phyloP scores from a whole-genome alignment of 2,329 filamentous ascomycete species.

The Huntiella moniliformis region DNA sequence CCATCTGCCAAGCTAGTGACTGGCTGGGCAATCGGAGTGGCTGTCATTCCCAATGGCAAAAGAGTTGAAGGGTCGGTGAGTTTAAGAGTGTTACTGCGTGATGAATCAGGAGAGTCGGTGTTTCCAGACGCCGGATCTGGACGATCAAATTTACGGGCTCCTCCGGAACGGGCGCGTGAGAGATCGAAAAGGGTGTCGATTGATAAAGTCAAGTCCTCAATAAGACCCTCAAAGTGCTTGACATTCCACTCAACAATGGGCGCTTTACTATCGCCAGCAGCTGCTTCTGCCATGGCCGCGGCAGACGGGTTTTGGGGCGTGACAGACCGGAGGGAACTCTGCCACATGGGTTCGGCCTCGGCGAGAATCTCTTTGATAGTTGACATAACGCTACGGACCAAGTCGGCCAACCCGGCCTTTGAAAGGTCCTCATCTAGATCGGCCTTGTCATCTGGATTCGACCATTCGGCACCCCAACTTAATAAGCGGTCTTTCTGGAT shows the following conservation, averaged over 20 bases:
- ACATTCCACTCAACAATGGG: constrained; percentile 48
- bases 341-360: constrained; percentile 56
- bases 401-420: constrained; percentile 55
- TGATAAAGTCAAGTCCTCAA: constrained; percentile 54
- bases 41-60: constrained; percentile 22
- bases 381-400: constrained; percentile 59
- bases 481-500: constrained; percentile 66
- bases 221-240: constrained; percentile 53
- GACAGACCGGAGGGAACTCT: constrained; percentile 19
- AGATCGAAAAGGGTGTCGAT: constrained; percentile 67
- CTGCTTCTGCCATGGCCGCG: constrained; percentile 12
- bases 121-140: not conserved
- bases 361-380: constrained; percentile 66
- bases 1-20: constrained; percentile 1
- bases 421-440: constrained; percentile 55
- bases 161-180: constrained; percentile 42
- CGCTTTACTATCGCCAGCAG: constrained; percentile 32
- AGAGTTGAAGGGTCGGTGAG: constrained; percentile 37
- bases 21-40: not conserved
- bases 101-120: constrained; percentile 31
- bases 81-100: constrained; percentile 41
- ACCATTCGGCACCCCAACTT: constrained; percentile 69
- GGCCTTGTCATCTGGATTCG: constrained; percentile 45
- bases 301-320: constrained; percentile 20
- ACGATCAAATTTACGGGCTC: constrained; percentile 14